A percentile compares a stretch with the other conserved stretches of the same genome.
These are phyloP conservation scores for Acer yangbiense DNA, from an alignment of 345 rosid species.

Conservation along the genomic window DNA sequence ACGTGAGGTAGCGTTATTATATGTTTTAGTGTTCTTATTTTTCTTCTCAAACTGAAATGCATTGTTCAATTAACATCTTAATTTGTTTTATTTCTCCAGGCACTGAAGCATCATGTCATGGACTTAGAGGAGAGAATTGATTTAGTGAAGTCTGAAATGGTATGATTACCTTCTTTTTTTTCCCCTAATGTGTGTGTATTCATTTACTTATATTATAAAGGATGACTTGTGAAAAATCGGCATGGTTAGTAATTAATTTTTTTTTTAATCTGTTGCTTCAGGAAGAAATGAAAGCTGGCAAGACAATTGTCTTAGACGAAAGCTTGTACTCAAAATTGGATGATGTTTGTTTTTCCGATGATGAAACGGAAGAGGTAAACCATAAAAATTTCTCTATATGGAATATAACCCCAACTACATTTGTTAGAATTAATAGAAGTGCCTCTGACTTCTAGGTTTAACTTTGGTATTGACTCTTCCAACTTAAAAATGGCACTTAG, in stretches of 20 bases:
- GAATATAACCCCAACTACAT: not conserved
- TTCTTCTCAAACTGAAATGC: constrained; percentile 8
- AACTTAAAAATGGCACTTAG: not conserved
- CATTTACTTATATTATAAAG: not conserved
- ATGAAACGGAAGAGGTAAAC: constrained; percentile 55
- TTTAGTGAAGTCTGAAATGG: constrained; percentile 55
- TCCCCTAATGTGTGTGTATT: not conserved
- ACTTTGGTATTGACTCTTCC: not conserved
- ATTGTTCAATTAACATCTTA: constrained; percentile 2
- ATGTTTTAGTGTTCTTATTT: not conserved
- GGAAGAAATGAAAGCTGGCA: constrained; percentile 48
- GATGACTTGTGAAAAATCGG: not conserved
- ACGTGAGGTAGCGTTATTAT: constrained; percentile 56
- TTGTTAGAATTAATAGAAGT: not conserved
- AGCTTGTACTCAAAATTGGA: constrained; percentile 31
- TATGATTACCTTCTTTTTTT: constrained; percentile 23
- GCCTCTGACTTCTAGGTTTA: not conserved
- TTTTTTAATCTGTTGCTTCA: constrained; percentile 24
- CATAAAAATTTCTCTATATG: not conserved
- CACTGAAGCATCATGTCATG: constrained; percentile 67
- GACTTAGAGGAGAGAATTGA: constrained; percentile 67
- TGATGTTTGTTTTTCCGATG: constrained; percentile 39
- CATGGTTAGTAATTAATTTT: not conserved
- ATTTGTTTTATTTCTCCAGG: constrained; percentile 51
- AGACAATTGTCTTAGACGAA: constrained; percentile 41